phyloP scores from a whole-genome alignment of 1,284 basidiomycete genomes.

The Apiotrichum domesticum region DNA sequence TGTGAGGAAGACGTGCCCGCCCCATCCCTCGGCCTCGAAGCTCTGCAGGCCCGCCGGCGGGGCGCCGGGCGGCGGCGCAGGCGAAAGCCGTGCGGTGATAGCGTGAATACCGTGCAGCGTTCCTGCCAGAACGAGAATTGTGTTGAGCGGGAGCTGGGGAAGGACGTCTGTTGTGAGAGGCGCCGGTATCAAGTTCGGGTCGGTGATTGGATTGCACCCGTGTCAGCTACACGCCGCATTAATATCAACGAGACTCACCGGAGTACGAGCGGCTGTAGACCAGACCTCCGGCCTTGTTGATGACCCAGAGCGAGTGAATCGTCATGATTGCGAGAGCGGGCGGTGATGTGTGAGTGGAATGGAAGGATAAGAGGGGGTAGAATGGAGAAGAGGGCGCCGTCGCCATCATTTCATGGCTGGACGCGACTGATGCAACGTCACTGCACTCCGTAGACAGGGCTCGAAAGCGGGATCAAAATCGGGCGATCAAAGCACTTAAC shows the following conservation, averaged over 20 bases:
- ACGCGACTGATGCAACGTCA: too few relatives aligned
- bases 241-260: slow-evolving; percentile 52
- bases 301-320: slow-evolving; percentile 58
- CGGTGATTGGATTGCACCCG: too few relatives aligned
- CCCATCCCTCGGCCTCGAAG: slow-evolving; percentile 78
- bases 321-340: slow-evolving; percentile 21
- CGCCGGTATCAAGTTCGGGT: not conserved
- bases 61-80: slow-evolving; percentile 69
- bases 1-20: slow-evolving; percentile 59
- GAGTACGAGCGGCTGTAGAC: slow-evolving; percentile 89
- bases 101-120: slow-evolving; percentile 98
- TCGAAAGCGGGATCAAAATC: too few relatives aligned
- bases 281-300: slow-evolving; percentile 97
- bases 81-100: slow-evolving; percentile 86
- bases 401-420: too few relatives aligned
- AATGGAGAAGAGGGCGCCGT: too few relatives aligned
- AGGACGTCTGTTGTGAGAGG: slow-evolving; percentile 62
- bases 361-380: too few relatives aligned
- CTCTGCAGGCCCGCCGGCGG: slow-evolving; percentile 79
- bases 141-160: slow-evolving; percentile 84
- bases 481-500: too few relatives aligned
- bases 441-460: too few relatives aligned
- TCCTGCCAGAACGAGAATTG: slow-evolving; percentile 92
- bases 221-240: too few relatives aligned
- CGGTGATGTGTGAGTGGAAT: too few relatives aligned